These are phyloP conservation scores for Coemansia sp. DNA, from an alignment of 192 early-diverging fungal genomes.

Conservation along the genomic window DNA sequence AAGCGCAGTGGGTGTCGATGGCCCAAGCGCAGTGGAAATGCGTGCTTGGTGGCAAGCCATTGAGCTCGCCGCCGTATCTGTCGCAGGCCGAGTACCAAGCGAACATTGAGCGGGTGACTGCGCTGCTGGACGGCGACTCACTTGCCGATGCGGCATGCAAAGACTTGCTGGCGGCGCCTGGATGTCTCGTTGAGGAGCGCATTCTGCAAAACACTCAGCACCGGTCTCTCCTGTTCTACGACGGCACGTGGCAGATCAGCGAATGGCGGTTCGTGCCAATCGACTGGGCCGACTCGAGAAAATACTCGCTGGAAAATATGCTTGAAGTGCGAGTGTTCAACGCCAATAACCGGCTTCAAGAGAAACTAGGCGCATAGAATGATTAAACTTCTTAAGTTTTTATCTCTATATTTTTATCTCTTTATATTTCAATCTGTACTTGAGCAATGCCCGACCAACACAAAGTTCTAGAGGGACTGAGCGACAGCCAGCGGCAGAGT, in stretches of 20 bases:
- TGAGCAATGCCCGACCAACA: not conserved
- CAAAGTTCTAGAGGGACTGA: constrained; percentile 21
- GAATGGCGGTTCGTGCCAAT: constrained; percentile 46
- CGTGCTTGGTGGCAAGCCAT: constrained; percentile 44
- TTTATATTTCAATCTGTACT: no score
- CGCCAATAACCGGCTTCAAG: constrained; percentile 42
- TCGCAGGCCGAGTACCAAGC: constrained; percentile 31
- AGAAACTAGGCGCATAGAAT: constrained; percentile 7
- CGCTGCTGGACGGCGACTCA: not conserved
- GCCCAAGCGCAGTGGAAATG: constrained; percentile 56
- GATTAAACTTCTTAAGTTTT: not conserved
- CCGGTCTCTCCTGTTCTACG: constrained; percentile 34
- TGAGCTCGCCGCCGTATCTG: constrained; percentile 34
- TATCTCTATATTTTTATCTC: no score
- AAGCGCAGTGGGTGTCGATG: constrained; percentile 31
- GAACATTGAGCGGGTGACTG: constrained; percentile 6
- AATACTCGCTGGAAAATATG: constrained; percentile 67
- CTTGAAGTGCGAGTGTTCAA: constrained; percentile 64
- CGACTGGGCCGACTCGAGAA: constrained; percentile 58
- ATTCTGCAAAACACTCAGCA: constrained; percentile 26
- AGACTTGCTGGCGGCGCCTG: constrained; percentile 17
- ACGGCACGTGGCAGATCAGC: constrained; percentile 28
- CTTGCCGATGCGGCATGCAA: not conserved
- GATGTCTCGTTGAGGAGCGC: constrained; percentile 19
- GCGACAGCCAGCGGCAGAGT: constrained; percentile 22